A percentile compares a stretch with the other conserved stretches of the same genome.
phyloP scores from a whole-genome alignment of 2,329 filamentous ascomycete species.

The Magnaporthales sp. region DNA sequence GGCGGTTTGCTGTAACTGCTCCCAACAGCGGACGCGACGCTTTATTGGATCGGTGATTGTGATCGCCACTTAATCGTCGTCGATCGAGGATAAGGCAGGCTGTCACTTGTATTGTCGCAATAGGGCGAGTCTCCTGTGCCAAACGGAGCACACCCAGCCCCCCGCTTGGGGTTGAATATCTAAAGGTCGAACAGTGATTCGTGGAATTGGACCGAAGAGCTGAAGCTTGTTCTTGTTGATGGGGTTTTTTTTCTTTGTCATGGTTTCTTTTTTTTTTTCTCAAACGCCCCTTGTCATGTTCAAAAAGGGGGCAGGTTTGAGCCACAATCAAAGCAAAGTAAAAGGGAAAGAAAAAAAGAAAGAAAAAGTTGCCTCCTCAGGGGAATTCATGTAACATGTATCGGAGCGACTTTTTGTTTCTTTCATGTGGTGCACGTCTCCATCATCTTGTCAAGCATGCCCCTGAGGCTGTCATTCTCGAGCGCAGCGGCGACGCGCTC shows the following conservation, averaged over 20 bases:
- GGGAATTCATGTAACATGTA: background rate
- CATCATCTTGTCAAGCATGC: conserved; percentile 88
- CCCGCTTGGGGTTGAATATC: background rate
- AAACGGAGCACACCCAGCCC: background rate
- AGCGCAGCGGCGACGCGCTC: conserved; percentile 90
- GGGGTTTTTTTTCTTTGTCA: background rate
- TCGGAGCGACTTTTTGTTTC: background rate
- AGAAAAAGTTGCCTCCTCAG: background rate
- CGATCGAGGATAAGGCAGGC: background rate
- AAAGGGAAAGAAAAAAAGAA: background rate
- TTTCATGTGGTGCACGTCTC: conserved; percentile 55
- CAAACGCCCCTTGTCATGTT: background rate
- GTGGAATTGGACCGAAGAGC: background rate
- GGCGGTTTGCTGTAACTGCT: background rate
- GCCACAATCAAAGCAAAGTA: background rate
- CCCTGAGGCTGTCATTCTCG: conserved; percentile 85
- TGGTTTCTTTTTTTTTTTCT: background rate
- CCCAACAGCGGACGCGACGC: background rate
- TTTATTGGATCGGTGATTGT: background rate
- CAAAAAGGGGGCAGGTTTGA: background rate
- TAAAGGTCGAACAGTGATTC: background rate
- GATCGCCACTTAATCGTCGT: background rate
- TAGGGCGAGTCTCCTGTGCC: background rate
- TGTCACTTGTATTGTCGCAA: background rate
- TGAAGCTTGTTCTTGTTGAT: background rate